Base-by-base conservation (phyloP, 2,329 filamentous ascomycete genomes). In the Cordyceps pruinosa region DNA sequence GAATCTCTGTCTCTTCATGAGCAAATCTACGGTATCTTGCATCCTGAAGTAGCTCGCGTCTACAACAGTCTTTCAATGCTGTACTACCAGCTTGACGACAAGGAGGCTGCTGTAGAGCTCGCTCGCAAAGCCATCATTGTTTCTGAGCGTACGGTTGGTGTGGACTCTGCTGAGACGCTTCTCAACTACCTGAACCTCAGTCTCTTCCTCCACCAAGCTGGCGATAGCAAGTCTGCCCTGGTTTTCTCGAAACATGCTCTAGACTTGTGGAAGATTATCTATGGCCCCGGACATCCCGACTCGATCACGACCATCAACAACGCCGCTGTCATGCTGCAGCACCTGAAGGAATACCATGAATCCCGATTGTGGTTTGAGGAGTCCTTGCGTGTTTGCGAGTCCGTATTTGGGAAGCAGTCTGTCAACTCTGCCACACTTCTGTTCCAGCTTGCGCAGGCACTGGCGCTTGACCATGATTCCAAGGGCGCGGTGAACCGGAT, bases 291-390 rank as follows among this genome's bases (percentile, higher is more conserved):
- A 66, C 94, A 99, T 73, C 94, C 94, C 3, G 94, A 99, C 74
- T 96, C 91, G 9, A 97, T 99, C 73, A 99, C 95, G 9, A 97
- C 94, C 17, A 88, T 97, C 74, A 99, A 97, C 82, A 99, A 99
- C 68, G 93, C 90, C 21, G 94, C 94, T 8, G 94, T 99, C 59
- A 99, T 99, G 94, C 84, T 99, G 58, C 94, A 99, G 74, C 87
- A 91, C 57, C 82, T 97, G 65, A 96, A 97, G 79, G 86, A 89
- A 60, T 99, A 96, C 76, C 87, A 93, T 66, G 90, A 96, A 73
- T 97, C 93, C 46, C 87, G 94, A 52, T 80, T 93, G 61, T 99
- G 94, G 94, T 99, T 99, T 69, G 94, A 97, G 73, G 88, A 90
- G 62, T 95, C 92, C 10, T 84, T 97, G 52, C 81, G 84, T 44